Evolutionary conservation across 2,329 filamentous ascomycete species (phyloP), one percentile per base, ranked within the genome.

Genomic region (Beauveria asiatica): DNA sequence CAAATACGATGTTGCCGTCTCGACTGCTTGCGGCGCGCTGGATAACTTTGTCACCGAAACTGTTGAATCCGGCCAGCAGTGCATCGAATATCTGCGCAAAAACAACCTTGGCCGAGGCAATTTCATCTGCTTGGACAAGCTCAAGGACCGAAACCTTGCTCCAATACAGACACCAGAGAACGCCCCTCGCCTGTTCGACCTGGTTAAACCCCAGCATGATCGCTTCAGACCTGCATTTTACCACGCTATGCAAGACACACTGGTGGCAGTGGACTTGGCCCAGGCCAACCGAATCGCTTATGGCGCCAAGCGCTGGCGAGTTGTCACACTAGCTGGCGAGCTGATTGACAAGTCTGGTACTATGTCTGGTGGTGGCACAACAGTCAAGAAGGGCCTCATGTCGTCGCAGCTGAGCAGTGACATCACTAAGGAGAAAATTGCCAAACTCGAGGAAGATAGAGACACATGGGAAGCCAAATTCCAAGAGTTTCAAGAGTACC

Each of bases 261-360:
- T 99, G 2, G 95, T 99, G 17, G 94, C 94, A 6, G 87, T 86
- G 57, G 91, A 99, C 68, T 82, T 99, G 16, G 87, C 90, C n/a
- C 94, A 99, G 72, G 95, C 94, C 2, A 97, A 97, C 74, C 87
- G 94, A 51, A 97, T 99, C 65, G 94, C 94, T 8, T 99, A 97
- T 68, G 93, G 94, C 46, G 90, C 90, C 50, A 90, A 86, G 77
- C 81, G 94, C 72, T 99, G 94, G 94, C 87, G 94, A 65, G 94
- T 99, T 3, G 94, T 99, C 45, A 99, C 94, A 0, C 83, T 99
- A 2, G 91, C 92, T 62, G 94, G 94, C 53, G 92, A 97, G 73
- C 82, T 99, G 57, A 97, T 99, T 66, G 94, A 99, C 76, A 95
- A 95, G 72, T 97, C 93, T 1, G 94, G 94, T 80, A 97, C 94